phyloP scores from a whole-genome alignment of 768 basidiomycete species.

The Trametes meyenii region DNA sequence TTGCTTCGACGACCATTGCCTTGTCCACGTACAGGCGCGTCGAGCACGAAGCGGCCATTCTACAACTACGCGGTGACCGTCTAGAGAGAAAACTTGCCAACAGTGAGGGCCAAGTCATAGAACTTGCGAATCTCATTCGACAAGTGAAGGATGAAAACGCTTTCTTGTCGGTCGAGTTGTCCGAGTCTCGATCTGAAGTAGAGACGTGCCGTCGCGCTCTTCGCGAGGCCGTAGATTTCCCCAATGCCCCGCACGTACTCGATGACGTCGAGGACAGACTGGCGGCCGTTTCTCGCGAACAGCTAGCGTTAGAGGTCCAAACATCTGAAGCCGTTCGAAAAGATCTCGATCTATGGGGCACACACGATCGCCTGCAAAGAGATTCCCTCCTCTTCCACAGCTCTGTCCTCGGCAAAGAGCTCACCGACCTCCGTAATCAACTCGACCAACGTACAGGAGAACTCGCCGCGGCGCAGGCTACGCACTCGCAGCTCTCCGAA shows the following conservation, averaged over 20 bases:
- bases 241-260: background rate
- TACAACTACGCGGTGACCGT: constrained; percentile 52
- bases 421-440: constrained; percentile 19
- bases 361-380: constrained; percentile 21
- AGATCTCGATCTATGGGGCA: constrained; percentile 21
- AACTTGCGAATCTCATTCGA: constrained; percentile 64
- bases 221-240: background rate
- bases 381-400: constrained; percentile 28
- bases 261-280: background rate
- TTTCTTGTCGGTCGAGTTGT: constrained; percentile 38
- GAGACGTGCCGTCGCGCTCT: constrained; percentile 17
- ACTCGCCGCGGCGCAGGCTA: constrained; percentile 43
- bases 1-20: constrained; percentile 34
- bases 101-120: constrained; percentile 65
- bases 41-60: constrained; percentile 36
- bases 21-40: constrained; percentile 25
- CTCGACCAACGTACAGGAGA: constrained; percentile 36
- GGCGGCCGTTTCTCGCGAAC: background rate
- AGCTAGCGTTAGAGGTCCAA: background rate
- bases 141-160: constrained; percentile 55
- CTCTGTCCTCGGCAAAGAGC: constrained; percentile 22
- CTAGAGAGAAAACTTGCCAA: constrained; percentile 71
- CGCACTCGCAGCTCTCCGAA: constrained; percentile 45
- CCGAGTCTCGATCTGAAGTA: constrained; percentile 27
- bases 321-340: constrained; percentile 1